Evolutionary conservation across 176 grass and related monocot species (phyloP).

Genomic region (Aegilops speltoides): DNA sequence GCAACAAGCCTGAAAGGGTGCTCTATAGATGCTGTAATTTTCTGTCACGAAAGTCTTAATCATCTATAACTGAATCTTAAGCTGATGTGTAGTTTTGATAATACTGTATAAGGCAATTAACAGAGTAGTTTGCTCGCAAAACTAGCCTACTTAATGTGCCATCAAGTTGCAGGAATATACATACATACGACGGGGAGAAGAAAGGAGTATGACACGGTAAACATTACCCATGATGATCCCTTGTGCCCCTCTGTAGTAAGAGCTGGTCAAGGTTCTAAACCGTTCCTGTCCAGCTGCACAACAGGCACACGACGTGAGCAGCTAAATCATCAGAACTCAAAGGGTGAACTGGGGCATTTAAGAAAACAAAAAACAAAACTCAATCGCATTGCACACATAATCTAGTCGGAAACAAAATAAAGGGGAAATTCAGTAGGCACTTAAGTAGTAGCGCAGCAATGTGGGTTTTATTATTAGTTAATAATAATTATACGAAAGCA

Average conservation of each 20-base stretch:
- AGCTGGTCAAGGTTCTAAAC: constrained; percentile 90
- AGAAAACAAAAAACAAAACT: too few relatives aligned
- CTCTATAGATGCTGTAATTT: too few relatives aligned
- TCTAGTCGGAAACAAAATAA: neutral
- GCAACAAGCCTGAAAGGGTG: too few relatives aligned
- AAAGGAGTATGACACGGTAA: too few relatives aligned
- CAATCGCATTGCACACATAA: neutral
- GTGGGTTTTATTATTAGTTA: neutral
- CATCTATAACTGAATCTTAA: too few relatives aligned
- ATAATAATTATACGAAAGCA: neutral
- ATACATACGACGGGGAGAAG: too few relatives aligned
- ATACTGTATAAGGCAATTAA: too few relatives aligned
- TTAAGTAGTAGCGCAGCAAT: neutral
- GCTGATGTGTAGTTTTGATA: too few relatives aligned
- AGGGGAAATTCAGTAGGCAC: neutral
- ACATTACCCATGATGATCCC: constrained; percentile 87
- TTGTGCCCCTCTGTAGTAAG: constrained; percentile 96
- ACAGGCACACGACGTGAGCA: neutral
- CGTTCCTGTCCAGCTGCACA: constrained; percentile 88
- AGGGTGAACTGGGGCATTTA: neutral
- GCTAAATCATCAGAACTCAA: neutral
- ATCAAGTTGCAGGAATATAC: too few relatives aligned
- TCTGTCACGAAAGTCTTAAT: too few relatives aligned
- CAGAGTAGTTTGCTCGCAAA: too few relatives aligned
- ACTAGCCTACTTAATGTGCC: too few relatives aligned